Evolutionary conservation across 1,284 basidiomycete species (phyloP).

Genomic region (Naganishia sp.): DNA sequence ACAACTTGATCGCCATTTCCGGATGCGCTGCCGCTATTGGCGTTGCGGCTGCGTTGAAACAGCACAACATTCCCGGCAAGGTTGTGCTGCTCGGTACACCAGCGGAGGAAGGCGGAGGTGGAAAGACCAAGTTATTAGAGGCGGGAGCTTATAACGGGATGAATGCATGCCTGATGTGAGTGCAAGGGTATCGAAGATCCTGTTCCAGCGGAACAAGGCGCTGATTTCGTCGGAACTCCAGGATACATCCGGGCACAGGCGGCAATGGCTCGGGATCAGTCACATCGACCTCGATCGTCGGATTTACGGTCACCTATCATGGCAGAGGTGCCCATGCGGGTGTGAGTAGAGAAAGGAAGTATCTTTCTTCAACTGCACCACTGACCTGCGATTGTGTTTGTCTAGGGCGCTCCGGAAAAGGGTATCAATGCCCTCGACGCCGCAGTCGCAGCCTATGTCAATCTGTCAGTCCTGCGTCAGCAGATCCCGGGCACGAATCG

Average conservation of each 20-base stretch:
- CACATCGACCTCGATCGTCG: slow-evolving; percentile 34
- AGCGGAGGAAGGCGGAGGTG: slow-evolving; percentile 74
- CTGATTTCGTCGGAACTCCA: background rate
- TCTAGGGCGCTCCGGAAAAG: slow-evolving; percentile 47
- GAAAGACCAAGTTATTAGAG: slow-evolving; percentile 73
- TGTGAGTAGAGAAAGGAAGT: slow-evolving; percentile 8
- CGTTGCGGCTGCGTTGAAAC: slow-evolving; percentile 45
- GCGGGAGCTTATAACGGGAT: slow-evolving; percentile 57
- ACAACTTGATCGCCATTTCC: slow-evolving; percentile 53
- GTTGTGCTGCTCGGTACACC: slow-evolving; percentile 80
- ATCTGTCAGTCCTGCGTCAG: slow-evolving; percentile 55
- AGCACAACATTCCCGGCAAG: slow-evolving; percentile 67
- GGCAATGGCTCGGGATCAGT: slow-evolving; percentile 32
- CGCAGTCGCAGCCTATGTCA: slow-evolving; percentile 55
- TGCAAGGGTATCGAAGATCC: background rate
- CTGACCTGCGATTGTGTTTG: background rate
- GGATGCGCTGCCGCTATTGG: slow-evolving; percentile 50
- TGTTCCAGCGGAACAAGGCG: background rate
- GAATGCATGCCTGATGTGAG: slow-evolving; percentile 72
- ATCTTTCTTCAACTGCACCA: no score
- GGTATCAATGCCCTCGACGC: slow-evolving; percentile 58
- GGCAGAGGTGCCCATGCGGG: slow-evolving; percentile 43
- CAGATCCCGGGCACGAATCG: slow-evolving; percentile 49
- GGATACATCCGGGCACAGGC: slow-evolving; percentile 26
- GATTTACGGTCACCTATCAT: slow-evolving; percentile 40